These are phyloP conservation scores for Lineolata rhizophorae DNA, from an alignment of 495 filamentous ascomycete species.

Conservation along the genomic window DNA sequence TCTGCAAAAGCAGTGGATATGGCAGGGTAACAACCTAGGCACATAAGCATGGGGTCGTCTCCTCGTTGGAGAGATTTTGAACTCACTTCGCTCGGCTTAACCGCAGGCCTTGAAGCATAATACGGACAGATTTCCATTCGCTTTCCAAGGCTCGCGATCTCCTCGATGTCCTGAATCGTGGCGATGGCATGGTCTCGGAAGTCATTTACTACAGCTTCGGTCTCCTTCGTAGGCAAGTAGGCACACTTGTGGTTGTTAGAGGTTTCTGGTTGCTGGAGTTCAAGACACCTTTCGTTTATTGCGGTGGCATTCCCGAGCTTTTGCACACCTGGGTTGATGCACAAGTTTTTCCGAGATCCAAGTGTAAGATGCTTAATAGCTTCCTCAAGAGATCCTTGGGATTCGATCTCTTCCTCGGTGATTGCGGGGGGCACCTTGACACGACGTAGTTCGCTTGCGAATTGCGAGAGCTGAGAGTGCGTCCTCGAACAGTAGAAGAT, in stretches of 20 bases:
- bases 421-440: slow-evolving; percentile 48
- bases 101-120: slow-evolving; percentile 69
- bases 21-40: slow-evolving; percentile 73
- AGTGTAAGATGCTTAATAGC: slow-evolving; percentile 67
- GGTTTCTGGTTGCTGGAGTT: slow-evolving; percentile 58
- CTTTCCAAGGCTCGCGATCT: slow-evolving; percentile 57
- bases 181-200: slow-evolving; percentile 82
- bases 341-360: slow-evolving; percentile 79
- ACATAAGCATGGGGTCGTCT: background rate
- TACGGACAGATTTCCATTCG: slow-evolving; percentile 78
- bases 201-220: slow-evolving; percentile 44
- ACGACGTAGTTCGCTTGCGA: slow-evolving; percentile 73
- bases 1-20: slow-evolving; percentile 77
- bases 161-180: slow-evolving; percentile 80
- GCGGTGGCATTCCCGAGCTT: slow-evolving; percentile 50
- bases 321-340: slow-evolving; percentile 68
- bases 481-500: slow-evolving; percentile 91
- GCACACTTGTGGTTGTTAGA: slow-evolving; percentile 47
- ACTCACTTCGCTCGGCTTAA: slow-evolving; percentile 54
- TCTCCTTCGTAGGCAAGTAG: slow-evolving; percentile 59
- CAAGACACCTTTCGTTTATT: slow-evolving; percentile 89
- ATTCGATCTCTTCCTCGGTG: slow-evolving; percentile 12
- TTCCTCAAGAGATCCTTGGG: slow-evolving; percentile 23
- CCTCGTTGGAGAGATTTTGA: no score
- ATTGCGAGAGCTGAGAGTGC: slow-evolving; percentile 86